Conservation (phyloP, 805 yeast species). For the Cyberlindnera samutprakarnensis region DNA sequence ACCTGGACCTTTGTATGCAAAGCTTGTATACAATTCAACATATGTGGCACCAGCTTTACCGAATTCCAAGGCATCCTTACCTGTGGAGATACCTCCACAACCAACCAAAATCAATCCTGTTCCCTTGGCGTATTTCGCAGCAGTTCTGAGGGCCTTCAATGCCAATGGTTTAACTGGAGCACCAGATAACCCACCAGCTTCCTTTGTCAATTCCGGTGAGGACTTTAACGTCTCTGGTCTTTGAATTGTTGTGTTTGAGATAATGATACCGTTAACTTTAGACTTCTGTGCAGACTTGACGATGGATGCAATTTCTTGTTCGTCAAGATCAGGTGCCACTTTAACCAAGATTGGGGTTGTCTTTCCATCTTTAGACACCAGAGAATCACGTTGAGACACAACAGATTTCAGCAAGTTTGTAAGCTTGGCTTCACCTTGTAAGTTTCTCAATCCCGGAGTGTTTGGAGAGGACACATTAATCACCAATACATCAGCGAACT, state of each 20-base stretch:
- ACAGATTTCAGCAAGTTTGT: slow-evolving; percentile 60
- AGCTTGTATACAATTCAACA: slow-evolving; percentile 80
- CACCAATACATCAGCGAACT: slow-evolving; percentile 81
- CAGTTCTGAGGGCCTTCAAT: slow-evolving; percentile 57
- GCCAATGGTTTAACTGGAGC: slow-evolving; percentile 79
- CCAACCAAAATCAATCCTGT: slow-evolving; percentile 74
- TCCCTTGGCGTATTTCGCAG: slow-evolving; percentile 73
- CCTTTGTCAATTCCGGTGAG: slow-evolving; percentile 34
- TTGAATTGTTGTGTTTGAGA: slow-evolving; percentile 86
- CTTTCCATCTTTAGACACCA: slow-evolving; percentile 31
- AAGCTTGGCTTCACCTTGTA: slow-evolving; percentile 73
- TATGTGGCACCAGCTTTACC: slow-evolving; percentile 93
- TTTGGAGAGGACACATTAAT: slow-evolving; percentile 93
- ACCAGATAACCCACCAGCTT: slow-evolving; percentile 91
- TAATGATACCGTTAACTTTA: slow-evolving; percentile 82
- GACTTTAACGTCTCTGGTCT: slow-evolving; percentile 64
- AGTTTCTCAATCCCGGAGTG: slow-evolving; percentile 87
- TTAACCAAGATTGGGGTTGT: slow-evolving; percentile 83
- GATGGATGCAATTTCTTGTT: slow-evolving; percentile 72
- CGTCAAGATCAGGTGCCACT: slow-evolving; percentile 88
- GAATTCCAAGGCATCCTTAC: slow-evolving; percentile 84
- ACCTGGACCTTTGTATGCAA: slow-evolving; percentile 92
- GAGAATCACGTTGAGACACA: slow-evolving; percentile 58
- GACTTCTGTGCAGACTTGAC: slow-evolving; percentile 73
- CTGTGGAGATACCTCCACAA: slow-evolving; percentile 89